Conservation (phyloP, 2,329 filamentous ascomycete genomes). For the Raffaelea ambrosiae region DNA sequence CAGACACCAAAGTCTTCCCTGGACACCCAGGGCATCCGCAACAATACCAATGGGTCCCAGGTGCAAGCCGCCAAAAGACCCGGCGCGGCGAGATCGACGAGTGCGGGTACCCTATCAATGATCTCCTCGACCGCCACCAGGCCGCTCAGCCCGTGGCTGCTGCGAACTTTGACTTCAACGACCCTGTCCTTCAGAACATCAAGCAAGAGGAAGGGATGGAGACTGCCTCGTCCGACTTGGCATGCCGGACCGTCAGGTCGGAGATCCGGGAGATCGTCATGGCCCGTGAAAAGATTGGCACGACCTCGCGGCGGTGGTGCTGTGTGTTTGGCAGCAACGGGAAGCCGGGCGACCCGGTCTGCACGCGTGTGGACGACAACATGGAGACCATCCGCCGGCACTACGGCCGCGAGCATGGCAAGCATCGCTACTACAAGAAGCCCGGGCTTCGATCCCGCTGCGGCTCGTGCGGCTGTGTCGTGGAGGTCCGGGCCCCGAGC, state of each 20-base stretch:
- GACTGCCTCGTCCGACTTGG: no score
- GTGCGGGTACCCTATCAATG: not conserved
- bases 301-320: slow-evolving; percentile 9
- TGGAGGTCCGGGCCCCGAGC: not conserved
- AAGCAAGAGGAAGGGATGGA: no score
- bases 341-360: slow-evolving; percentile 3
- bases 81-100: slow-evolving; percentile 4
- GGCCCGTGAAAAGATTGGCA: slow-evolving; percentile 8
- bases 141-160: no score
- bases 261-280: slow-evolving; percentile 10
- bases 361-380: slow-evolving; percentile 12
- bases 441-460: slow-evolving; percentile 6
- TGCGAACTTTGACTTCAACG: not conserved
- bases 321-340: slow-evolving; percentile 10
- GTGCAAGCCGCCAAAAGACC: not conserved
- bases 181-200: not conserved
- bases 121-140: not conserved
- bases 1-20: no score
- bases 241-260: slow-evolving; percentile 5
- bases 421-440: slow-evolving; percentile 10
- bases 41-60: slow-evolving; percentile 1
- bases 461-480: slow-evolving; percentile 1
- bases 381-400: slow-evolving; percentile 14
- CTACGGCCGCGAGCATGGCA: slow-evolving; percentile 14
- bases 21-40: no score